Evolutionary conservation across 768 basidiomycete species (phyloP).

Genomic region (Kwoniella sp.): DNA sequence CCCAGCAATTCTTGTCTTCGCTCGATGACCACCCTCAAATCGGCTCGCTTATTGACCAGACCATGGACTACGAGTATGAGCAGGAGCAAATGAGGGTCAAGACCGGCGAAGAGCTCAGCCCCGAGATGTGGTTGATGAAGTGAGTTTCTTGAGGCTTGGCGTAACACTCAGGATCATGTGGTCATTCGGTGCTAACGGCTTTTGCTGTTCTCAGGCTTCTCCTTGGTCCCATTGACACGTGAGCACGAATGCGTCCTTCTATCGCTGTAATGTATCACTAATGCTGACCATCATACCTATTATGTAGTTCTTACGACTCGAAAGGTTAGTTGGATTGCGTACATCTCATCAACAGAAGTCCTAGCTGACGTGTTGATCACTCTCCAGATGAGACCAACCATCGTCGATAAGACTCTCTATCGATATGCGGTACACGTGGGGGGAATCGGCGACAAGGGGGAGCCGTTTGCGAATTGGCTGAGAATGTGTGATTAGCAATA

Average conservation of each 20-base stretch:
- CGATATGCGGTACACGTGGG: no score
- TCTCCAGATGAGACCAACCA: background rate
- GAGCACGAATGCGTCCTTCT: constrained; percentile 9
- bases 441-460: no score
- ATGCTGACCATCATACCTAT: no score
- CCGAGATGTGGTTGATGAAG: constrained; percentile 56
- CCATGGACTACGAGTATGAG: constrained; percentile 48
- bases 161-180: no score
- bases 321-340: constrained; percentile 41
- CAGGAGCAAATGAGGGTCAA: constrained; percentile 49
- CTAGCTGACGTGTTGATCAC: background rate
- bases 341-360: background rate
- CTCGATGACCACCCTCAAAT: constrained; percentile 55
- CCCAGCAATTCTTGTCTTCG: constrained; percentile 44
- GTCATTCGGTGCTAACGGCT: no score
- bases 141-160: constrained; percentile 21
- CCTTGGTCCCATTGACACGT: constrained; percentile 45
- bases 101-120: constrained; percentile 46
- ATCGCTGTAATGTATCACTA: background rate
- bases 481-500: no score
- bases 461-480: no score
- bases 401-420: background rate
- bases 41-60: constrained; percentile 55
- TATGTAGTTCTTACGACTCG: constrained; percentile 38
- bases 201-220: constrained; percentile 39